Conservation (phyloP, 179 eudicot genomes). For the Amaranthus tricolor region DNA sequence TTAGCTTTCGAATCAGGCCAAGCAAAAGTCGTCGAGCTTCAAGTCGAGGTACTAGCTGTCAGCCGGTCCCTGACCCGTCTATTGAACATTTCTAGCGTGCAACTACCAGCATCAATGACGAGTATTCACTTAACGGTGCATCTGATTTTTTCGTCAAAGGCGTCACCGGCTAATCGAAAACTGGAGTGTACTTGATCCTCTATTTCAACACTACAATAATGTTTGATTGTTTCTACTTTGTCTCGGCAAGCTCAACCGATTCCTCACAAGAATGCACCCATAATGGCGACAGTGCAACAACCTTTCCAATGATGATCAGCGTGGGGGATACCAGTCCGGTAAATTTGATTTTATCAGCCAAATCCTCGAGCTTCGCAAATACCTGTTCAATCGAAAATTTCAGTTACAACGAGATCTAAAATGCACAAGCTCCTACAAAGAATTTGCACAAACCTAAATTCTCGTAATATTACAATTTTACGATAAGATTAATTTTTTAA, state of each 20-base stretch:
- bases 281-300: constrained; percentile 80
- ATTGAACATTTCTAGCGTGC: background rate
- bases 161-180: background rate
- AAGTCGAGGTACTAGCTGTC: background rate
- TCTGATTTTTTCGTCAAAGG: background rate
- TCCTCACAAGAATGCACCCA: constrained; percentile 54
- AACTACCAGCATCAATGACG: background rate
- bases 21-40: background rate
- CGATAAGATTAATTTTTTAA: background rate
- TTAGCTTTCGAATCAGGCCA: background rate
- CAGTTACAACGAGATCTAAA: constrained; percentile 1
- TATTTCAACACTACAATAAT: too few species aligned
- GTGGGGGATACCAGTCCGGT: constrained; percentile 75
- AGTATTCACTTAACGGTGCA: background rate
- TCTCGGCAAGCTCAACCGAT: constrained; percentile 24
- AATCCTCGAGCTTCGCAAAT: constrained; percentile 69
- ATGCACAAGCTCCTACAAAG: background rate
- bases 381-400: constrained; percentile 41
- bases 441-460: background rate
- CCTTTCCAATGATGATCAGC: constrained; percentile 80
- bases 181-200: too few species aligned
- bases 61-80: too few species aligned
- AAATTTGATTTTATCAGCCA: constrained; percentile 50
- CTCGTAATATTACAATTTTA: background rate
- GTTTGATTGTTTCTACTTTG: constrained; percentile 19